phyloP scores from a whole-genome alignment of 495 filamentous ascomycete genomes.

The Hypoxylon intermedium region DNA sequence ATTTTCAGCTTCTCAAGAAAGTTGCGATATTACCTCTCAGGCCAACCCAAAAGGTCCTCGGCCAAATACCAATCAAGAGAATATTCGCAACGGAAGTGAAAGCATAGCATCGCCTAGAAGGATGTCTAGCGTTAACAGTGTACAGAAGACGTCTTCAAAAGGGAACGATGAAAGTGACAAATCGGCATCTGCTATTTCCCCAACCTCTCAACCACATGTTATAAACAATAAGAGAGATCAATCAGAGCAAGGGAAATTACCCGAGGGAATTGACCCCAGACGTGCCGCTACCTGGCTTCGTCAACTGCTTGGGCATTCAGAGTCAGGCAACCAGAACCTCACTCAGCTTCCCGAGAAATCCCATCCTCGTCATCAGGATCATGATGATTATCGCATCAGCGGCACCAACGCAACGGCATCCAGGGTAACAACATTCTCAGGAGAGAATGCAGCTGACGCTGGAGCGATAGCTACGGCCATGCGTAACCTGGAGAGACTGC shows the following conservation, averaged over 20 bases:
- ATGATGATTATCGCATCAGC: constrained; percentile 22
- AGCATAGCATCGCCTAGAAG: constrained; percentile 1
- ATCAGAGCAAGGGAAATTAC: neutral
- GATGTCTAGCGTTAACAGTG: neutral
- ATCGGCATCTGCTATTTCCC: constrained; percentile 17
- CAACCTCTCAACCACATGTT: constrained; percentile 10
- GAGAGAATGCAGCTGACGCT: constrained; percentile 17
- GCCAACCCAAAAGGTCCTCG: constrained; percentile 3
- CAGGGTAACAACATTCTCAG: constrained; percentile 35
- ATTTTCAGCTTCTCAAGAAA: constrained; percentile 28
- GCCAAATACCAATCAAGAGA: constrained; percentile 25
- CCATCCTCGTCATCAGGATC: constrained; percentile 32
- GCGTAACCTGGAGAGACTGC: constrained; percentile 54
- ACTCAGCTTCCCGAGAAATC: constrained; percentile 40
- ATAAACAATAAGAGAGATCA: neutral
- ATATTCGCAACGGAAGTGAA: constrained; percentile 10
- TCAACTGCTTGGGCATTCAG: constrained; percentile 36
- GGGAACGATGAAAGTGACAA: constrained; percentile 1
- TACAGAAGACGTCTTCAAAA: neutral
- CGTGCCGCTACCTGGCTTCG: constrained; percentile 37
- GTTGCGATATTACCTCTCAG: constrained; percentile 10
- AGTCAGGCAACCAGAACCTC: constrained; percentile 17
- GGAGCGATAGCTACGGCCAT: constrained; percentile 44
- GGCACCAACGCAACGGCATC: constrained; percentile 34
- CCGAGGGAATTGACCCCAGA: constrained; percentile 17